These are phyloP conservation scores for Striga asiatica DNA, from an alignment of 257 asterid genomes.

Conservation along the genomic window DNA sequence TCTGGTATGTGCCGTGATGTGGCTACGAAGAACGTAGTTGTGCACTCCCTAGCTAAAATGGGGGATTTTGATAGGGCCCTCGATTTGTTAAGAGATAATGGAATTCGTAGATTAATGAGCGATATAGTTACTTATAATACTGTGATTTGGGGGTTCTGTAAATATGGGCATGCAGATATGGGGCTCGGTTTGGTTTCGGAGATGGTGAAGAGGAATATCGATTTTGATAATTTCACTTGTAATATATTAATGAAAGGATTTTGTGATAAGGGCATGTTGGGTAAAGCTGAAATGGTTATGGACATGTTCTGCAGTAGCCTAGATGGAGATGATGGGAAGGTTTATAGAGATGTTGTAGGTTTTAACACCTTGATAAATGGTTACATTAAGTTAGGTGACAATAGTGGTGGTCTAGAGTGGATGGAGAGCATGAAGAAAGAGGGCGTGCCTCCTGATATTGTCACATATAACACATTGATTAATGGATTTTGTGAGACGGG, in stretches of 20 bases:
- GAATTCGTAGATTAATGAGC: slow-evolving; percentile 25
- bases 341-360: slow-evolving; percentile 45
- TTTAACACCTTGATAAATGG: slow-evolving; percentile 61
- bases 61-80: slow-evolving; percentile 47
- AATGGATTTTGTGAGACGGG: slow-evolving; percentile 52
- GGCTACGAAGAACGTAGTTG: slow-evolving; percentile 51
- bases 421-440: slow-evolving; percentile 41
- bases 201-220: slow-evolving; percentile 52
- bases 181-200: slow-evolving; percentile 73
- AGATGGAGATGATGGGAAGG: neutral
- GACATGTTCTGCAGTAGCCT: slow-evolving; percentile 35
- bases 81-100: slow-evolving; percentile 36
- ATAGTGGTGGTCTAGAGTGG: slow-evolving; percentile 37
- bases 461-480: slow-evolving; percentile 71
- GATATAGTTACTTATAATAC: slow-evolving; percentile 71
- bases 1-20: slow-evolving; percentile 43
- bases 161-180: slow-evolving; percentile 35
- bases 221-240: slow-evolving; percentile 49
- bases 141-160: slow-evolving; percentile 81
- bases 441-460: slow-evolving; percentile 47
- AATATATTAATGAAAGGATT: slow-evolving; percentile 73
- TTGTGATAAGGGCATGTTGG: slow-evolving; percentile 60
- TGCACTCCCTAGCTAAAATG: slow-evolving; percentile 58
- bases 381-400: slow-evolving; percentile 46
- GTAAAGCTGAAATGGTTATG: slow-evolving; percentile 46